Evolutionary conservation across 768 basidiomycete genomes (phyloP), one percentile per base, ranked within the genome.

Genomic region (Cubamyces sp.): DNA sequence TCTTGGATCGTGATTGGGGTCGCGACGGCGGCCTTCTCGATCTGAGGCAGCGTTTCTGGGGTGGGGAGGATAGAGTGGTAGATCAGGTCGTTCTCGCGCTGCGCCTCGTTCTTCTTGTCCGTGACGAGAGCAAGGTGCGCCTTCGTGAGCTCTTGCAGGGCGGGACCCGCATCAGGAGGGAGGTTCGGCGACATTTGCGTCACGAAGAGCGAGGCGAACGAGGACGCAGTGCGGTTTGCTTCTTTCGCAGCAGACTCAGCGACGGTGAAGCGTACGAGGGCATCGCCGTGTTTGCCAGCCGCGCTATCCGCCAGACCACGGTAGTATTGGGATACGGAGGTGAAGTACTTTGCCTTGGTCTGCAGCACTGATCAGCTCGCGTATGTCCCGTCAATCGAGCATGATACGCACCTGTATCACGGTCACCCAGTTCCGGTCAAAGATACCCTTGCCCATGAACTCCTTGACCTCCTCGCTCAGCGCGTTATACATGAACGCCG

Each of bases 381-480:
- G 23, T 21, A 11, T 18, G n/a, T 7, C 37, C 39, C 1, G 23
- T 16, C n/a, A 39, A 3, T n/a, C 1, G 30, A 12, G 8, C 25
- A 7, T 26, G 5, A 26, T 7, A 73, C 78, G 37, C 68, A 89
- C 93, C 81, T 93, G 91, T 41, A 96, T 76, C 19, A 98, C 75
- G 1, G 87, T 89, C 5, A 96, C 83, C 96, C 96, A 99, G 69
- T 94, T 94, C 26, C 95, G 77, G 71, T 98, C 94, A 73, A 99
- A 91, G 57, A 98, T 90, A 2, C 94, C 94, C 74, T 97, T 97
- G 5, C 93, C 94, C 81, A 94, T 89, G 69, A 97, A 98, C 69
- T 98, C 96, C 74, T 97, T 98, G 37, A 91, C 91, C 61, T 98
- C 94, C 63, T 99, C 97, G 5, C 79, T 81, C n/a, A 98, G 79